These are phyloP conservation scores for Hylodesmum podocarpum DNA, from an alignment of 306 rosid species.

Conservation along the genomic window DNA sequence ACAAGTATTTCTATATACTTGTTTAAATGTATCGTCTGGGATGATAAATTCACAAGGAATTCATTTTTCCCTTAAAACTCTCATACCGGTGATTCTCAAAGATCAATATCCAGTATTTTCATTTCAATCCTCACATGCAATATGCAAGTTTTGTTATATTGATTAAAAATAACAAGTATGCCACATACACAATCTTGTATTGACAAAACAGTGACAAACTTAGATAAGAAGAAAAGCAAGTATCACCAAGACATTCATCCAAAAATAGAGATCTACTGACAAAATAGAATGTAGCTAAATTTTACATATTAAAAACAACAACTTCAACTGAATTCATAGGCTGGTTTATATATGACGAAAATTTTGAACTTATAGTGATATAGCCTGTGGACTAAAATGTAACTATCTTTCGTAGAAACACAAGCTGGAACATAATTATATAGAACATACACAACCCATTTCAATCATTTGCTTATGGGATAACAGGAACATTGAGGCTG, in stretches of 20 bases:
- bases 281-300: background rate
- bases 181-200: background rate
- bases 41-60: background rate
- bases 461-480: background rate
- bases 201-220: background rate
- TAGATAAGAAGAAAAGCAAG: background rate
- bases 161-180: background rate
- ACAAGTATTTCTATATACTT: background rate
- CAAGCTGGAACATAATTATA: background rate
- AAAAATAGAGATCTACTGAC: background rate
- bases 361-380: background rate
- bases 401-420: background rate
- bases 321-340: background rate
- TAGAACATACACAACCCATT: background rate
- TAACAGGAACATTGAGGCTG: background rate
- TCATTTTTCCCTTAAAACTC: background rate
- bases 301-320: background rate
- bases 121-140: background rate
- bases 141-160: background rate
- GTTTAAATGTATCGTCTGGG: background rate
- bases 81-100: background rate
- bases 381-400: background rate
- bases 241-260: background rate
- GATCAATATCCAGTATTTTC: background rate
- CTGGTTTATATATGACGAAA: background rate